Conservation (phyloP, 208 protist species). For the Acanthamoeba triangularis region DNA sequence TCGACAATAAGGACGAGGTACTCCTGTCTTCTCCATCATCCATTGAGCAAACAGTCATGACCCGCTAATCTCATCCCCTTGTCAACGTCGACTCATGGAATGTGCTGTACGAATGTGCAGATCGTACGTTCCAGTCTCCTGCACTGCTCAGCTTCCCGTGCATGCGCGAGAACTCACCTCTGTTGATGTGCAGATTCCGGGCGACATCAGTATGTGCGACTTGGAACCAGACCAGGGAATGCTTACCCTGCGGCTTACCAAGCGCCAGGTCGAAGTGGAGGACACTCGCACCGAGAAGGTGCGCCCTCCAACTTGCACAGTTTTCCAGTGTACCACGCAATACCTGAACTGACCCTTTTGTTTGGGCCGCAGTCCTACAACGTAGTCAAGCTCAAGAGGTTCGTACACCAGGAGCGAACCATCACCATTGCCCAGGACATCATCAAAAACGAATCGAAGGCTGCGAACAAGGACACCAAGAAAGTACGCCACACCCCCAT, state of each 20-base stretch:
- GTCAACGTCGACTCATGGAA: too few relatives aligned
- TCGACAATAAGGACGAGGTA: conserved; percentile 2
- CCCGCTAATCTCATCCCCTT: too few relatives aligned
- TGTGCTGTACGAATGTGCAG: neutral
- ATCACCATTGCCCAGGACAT: conserved; percentile 39
- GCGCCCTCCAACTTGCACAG: too few relatives aligned
- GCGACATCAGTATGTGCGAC: neutral
- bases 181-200: neutral
- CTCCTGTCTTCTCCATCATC: neutral
- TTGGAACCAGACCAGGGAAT: conserved; percentile 7
- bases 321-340: too few relatives aligned
- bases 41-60: neutral
- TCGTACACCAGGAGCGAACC: conserved; percentile 17
- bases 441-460: conserved; percentile 51
- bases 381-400: conserved; percentile 70
- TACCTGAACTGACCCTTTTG: neutral
- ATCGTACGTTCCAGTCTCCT: neutral
- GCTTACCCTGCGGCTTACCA: neutral
- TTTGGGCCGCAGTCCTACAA: neutral
- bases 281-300: conserved; percentile 34
- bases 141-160: neutral
- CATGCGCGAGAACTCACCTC: neutral
- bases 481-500: neutral
- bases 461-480: conserved; percentile 11
- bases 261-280: neutral